Conservation (phyloP, 208 protist genomes). For the Acanthamoeba sp. region DNA sequence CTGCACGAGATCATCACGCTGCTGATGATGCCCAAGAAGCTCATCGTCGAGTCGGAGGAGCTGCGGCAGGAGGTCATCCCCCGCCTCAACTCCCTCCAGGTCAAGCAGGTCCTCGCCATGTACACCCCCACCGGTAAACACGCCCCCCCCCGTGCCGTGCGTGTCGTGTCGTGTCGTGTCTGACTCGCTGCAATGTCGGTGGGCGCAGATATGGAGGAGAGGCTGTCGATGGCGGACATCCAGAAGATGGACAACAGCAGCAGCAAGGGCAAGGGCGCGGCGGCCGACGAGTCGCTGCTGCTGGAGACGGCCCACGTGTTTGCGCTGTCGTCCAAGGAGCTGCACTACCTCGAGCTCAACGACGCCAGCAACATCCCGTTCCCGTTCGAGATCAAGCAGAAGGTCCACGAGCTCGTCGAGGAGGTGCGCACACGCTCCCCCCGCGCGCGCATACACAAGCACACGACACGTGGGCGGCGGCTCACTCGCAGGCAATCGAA, state of each 20-base stretch:
- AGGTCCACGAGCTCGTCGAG: constrained; percentile 56
- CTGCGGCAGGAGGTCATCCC: constrained; percentile 63
- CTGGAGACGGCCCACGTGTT: constrained; percentile 24
- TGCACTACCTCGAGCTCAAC: constrained; percentile 74
- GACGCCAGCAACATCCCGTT: constrained; percentile 66
- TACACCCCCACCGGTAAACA: constrained; percentile 55
- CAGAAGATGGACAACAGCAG: constrained; percentile 7
- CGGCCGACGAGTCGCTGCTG: constrained; percentile 41
- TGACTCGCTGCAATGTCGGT: not conserved
- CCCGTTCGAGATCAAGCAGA: constrained; percentile 66
- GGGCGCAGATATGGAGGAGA: constrained; percentile 57
- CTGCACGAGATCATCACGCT: constrained; percentile 46
- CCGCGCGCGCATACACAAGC: not conserved
- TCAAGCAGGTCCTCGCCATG: constrained; percentile 76
- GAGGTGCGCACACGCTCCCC: not conserved
- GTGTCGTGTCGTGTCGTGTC: not conserved
- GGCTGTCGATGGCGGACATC: constrained; percentile 19
- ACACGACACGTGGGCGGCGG: not conserved
- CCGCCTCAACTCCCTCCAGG: constrained; percentile 37
- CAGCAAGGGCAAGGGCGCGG: not conserved
- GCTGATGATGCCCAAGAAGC: constrained; percentile 68
- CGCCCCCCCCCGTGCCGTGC: too few relatives aligned
- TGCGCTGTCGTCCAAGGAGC: constrained; percentile 13
- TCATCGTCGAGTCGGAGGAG: constrained; percentile 53
- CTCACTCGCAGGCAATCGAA: too few relatives aligned